These are phyloP conservation scores for Globisporangium nodosum DNA, from an alignment of 352 stramenopile species.

Conservation along the genomic window DNA sequence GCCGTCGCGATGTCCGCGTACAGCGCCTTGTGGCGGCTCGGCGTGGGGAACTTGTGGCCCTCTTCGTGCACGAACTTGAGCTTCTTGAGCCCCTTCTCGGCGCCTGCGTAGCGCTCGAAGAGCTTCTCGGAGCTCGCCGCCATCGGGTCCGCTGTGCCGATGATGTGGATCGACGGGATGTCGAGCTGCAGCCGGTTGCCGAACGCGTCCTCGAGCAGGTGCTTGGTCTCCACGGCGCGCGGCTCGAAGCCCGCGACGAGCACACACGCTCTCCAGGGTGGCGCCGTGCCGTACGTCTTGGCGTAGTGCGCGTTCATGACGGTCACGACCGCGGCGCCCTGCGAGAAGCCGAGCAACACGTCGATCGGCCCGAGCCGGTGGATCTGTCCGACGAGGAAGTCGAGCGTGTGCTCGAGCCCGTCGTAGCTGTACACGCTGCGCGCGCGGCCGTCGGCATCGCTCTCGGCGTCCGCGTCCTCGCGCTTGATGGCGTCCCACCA, in stretches of 20 bases:
- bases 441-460: slow-evolving; percentile 1
- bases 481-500: slow-evolving; percentile 70
- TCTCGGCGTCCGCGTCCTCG: slow-evolving; percentile 10
- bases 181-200: slow-evolving; percentile 28
- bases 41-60: slow-evolving; percentile 73
- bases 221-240: slow-evolving; percentile 33
- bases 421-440: slow-evolving; percentile 43
- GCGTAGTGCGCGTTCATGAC: slow-evolving; percentile 65
- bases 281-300: slow-evolving; percentile 29
- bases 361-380: slow-evolving; percentile 49
- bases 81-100: slow-evolving; percentile 19
- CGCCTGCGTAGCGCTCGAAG: slow-evolving; percentile 31
- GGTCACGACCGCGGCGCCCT: slow-evolving; percentile 50
- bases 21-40: slow-evolving; percentile 30
- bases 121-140: slow-evolving; percentile 44
- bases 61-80: slow-evolving; percentile 64
- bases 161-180: slow-evolving; percentile 63
- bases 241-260: slow-evolving; percentile 63
- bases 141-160: slow-evolving; percentile 43
- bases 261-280: slow-evolving; percentile 59
- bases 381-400: slow-evolving; percentile 42
- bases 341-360: slow-evolving; percentile 68
- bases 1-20: slow-evolving; percentile 45
- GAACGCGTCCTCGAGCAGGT: slow-evolving; percentile 40
- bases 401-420: slow-evolving; percentile 55